Percentiles rank a stretch among this genome's conserved stretches.
Evolutionary conservation across 768 basidiomycete genomes (phyloP).

Genomic region (Leccinum barrowsii): DNA sequence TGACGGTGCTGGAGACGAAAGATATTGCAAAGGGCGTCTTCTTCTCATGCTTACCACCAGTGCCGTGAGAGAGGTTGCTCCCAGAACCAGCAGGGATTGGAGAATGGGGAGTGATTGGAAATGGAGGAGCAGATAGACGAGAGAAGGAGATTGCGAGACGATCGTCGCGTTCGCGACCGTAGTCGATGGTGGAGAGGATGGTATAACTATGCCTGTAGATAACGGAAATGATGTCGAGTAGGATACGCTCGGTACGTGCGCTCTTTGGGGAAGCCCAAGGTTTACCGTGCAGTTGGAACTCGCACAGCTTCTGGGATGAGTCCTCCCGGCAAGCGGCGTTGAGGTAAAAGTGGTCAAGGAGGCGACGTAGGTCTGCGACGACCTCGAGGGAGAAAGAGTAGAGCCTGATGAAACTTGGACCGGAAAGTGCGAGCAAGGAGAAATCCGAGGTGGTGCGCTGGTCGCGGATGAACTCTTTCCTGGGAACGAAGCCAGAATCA

Average conservation of each 20-base stretch:
- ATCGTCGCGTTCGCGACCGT: slow-evolving; percentile 74
- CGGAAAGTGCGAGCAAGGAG: slow-evolving; percentile 65
- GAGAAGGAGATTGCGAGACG: slow-evolving; percentile 70
- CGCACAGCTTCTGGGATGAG: slow-evolving; percentile 52
- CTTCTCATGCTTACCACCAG: slow-evolving; percentile 29
- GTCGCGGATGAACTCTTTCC: slow-evolving; percentile 71
- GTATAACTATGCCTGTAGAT: slow-evolving; percentile 61
- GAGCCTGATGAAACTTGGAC: slow-evolving; percentile 60
- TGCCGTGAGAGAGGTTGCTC: slow-evolving; percentile 37
- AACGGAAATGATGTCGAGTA: slow-evolving; percentile 62
- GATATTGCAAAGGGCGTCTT: slow-evolving; percentile 67
- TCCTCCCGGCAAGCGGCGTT: slow-evolving; percentile 54
- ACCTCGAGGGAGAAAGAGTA: slow-evolving; percentile 63
- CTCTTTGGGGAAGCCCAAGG: slow-evolving; percentile 73
- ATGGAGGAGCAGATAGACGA: slow-evolving; percentile 36
- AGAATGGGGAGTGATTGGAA: slow-evolving; percentile 37
- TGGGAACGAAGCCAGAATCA: slow-evolving; percentile 56
- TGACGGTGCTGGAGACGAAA: slow-evolving; percentile 60
- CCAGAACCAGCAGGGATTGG: slow-evolving; percentile 39
- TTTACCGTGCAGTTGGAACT: slow-evolving; percentile 65
- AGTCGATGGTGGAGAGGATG: slow-evolving; percentile 69
- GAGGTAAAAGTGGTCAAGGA: slow-evolving; percentile 46
- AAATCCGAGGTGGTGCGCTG: slow-evolving; percentile 55
- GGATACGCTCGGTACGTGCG: slow-evolving; percentile 60
- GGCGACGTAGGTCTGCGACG: slow-evolving; percentile 49